Evolutionary conservation across 2,329 filamentous ascomycete genomes (phyloP).

Genomic region (Apiospora rasikravindrae): DNA sequence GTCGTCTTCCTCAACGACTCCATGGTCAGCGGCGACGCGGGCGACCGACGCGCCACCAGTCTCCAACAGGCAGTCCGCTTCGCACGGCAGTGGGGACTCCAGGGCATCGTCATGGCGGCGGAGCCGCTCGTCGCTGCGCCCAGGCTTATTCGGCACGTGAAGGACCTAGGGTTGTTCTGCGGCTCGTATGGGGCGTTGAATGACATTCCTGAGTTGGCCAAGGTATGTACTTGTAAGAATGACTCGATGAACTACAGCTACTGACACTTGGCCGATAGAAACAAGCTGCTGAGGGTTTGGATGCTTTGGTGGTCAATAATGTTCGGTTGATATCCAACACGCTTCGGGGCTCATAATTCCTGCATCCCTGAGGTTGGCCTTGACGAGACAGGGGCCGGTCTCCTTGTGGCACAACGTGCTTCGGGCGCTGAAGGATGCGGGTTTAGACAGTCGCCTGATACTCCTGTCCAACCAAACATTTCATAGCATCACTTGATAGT

Average conservation of each 20-base stretch:
- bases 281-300: slow-evolving; percentile 21
- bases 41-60: slow-evolving; percentile 42
- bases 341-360: slow-evolving; percentile 4
- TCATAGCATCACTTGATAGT: neutral
- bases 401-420: neutral
- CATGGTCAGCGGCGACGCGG: slow-evolving; percentile 28
- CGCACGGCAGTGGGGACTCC: slow-evolving; percentile 42
- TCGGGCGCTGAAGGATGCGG: neutral
- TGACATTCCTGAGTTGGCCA: slow-evolving; percentile 20
- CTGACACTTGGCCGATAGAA: slow-evolving; percentile 7
- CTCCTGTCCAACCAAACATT: too few relatives aligned
- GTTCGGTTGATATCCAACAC: slow-evolving; percentile 22
- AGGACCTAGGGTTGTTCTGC: slow-evolving; percentile 18
- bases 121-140: slow-evolving; percentile 39
- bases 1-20: slow-evolving; percentile 41
- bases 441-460: too few relatives aligned
- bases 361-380: neutral
- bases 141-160: slow-evolving; percentile 19
- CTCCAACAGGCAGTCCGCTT: slow-evolving; percentile 45
- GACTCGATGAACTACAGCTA: neutral
- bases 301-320: slow-evolving; percentile 23
- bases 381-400: neutral
- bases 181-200: slow-evolving; percentile 24
- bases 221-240: slow-evolving; percentile 14
- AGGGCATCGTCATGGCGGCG: slow-evolving; percentile 43